Percentiles rank a stretch among this genome's conserved stretches.
Conservation (phyloP, 148 eudicot species). For the Silene uniflora region DNA sequence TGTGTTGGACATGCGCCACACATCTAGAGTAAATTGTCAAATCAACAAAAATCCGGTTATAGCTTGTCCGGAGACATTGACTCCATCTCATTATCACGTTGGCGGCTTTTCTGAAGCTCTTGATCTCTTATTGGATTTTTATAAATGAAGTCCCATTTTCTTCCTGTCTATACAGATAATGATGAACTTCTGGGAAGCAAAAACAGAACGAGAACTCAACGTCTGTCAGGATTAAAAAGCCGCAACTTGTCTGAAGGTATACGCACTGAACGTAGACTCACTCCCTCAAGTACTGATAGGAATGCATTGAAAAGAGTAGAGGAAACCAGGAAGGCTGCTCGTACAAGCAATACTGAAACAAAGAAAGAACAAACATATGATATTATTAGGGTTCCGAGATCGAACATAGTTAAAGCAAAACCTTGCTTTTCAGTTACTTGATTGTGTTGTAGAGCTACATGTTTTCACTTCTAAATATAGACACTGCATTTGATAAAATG, state of each 20-base stretch:
- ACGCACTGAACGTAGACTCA: slow-evolving; percentile 34
- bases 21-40: too few species aligned
- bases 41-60: too few species aligned
- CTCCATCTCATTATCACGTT: too few species aligned
- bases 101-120: too few species aligned
- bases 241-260: slow-evolving; percentile 34
- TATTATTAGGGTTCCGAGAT: slow-evolving; percentile 28
- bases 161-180: slow-evolving; percentile 36
- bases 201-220: slow-evolving; percentile 33
- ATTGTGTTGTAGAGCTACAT: neutral
- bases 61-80: too few species aligned
- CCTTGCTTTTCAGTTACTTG: slow-evolving; percentile 29
- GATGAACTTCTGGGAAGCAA: slow-evolving; percentile 48
- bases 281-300: slow-evolving; percentile 20
- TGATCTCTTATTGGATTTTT: too few species aligned
- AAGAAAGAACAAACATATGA: slow-evolving; percentile 14
- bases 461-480: neutral
- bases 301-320: slow-evolving; percentile 6
- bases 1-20: too few species aligned
- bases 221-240: slow-evolving; percentile 31
- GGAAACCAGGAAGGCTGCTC: slow-evolving; percentile 3
- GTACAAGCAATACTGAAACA: slow-evolving; percentile 6
- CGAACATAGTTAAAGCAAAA: slow-evolving; percentile 27
- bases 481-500: neutral
- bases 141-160: neutral